phyloP scores from a whole-genome alignment of 1,284 basidiomycete species.

The Macrocystidia cucumis region DNA sequence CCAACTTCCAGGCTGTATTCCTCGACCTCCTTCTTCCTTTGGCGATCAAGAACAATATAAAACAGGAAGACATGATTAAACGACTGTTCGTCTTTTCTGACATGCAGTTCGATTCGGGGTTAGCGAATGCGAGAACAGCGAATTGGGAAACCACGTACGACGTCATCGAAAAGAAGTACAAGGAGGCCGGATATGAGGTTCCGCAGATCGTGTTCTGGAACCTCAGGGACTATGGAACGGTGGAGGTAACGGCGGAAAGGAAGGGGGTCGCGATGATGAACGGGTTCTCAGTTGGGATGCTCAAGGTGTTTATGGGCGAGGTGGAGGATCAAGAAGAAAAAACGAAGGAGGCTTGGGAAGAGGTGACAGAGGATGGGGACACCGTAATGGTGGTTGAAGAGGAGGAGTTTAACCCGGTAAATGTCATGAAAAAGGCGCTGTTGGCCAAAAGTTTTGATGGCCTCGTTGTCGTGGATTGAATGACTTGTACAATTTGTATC shows the following conservation, averaged over 20 bases:
- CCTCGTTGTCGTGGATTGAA: too few relatives aligned
- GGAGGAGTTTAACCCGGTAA: conserved; percentile 6
- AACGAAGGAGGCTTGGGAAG: conserved; percentile 22
- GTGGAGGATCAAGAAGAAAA: conserved; percentile 27
- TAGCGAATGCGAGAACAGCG: not conserved
- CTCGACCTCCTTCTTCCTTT: conserved; percentile 49
- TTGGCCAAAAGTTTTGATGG: too few relatives aligned
- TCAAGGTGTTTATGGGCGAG: conserved; percentile 67
- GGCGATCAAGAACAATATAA: conserved; percentile 45
- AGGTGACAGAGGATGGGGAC: not conserved
- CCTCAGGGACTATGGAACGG: conserved; percentile 25
- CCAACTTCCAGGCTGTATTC: conserved; percentile 54
- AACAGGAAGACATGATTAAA: conserved; percentile 65
- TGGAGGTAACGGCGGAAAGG: conserved; percentile 40
- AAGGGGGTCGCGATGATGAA: conserved; percentile 60
- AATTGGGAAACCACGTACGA: conserved; percentile 58
- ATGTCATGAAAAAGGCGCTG: conserved; percentile 6
- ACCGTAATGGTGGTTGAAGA: too few relatives aligned
- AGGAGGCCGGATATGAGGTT: conserved; percentile 54
- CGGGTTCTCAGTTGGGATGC: conserved; percentile 58
- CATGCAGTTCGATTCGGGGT: conserved; percentile 61
- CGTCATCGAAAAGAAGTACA: conserved; percentile 41
- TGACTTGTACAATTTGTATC: too few relatives aligned
- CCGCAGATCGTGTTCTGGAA: conserved; percentile 66
- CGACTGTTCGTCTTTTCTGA: conserved; percentile 68